Conservation (phyloP, 2,329 filamentous ascomycete genomes). For the Paramyrothecium roridum region DNA sequence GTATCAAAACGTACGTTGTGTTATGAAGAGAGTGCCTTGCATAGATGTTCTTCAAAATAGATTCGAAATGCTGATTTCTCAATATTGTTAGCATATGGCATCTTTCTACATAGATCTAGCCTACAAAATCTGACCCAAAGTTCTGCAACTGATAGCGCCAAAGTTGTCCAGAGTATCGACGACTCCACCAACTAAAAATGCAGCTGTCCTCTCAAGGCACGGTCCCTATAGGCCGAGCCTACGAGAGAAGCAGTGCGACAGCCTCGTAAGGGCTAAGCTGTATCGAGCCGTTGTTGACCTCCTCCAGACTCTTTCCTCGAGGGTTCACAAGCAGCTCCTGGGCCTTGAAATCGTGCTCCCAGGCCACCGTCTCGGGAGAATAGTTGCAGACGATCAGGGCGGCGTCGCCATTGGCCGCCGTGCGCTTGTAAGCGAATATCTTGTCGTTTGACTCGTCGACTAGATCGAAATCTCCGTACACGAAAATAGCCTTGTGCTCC, state of each 20-base stretch:
- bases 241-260: conserved; percentile 27
- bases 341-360: conserved; percentile 22
- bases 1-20: neutral
- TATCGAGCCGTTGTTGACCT: conserved; percentile 21
- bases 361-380: conserved; percentile 24
- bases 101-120: no score
- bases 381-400: conserved; percentile 38
- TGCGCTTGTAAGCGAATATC: conserved; percentile 35
- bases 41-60: no score
- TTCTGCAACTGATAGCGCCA: no score
- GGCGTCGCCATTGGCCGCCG: conserved; percentile 21
- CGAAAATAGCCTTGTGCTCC: conserved; percentile 57
- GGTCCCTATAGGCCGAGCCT: no score
- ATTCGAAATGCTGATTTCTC: conserved; percentile 1
- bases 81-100: conserved; percentile 7
- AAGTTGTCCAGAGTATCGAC: no score
- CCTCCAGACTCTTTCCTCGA: conserved; percentile 20
- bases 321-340: conserved; percentile 31
- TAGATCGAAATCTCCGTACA: conserved; percentile 57
- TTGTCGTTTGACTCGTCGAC: conserved; percentile 31
- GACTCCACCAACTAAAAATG: no score
- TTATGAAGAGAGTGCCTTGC: no score
- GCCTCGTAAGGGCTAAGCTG: conserved; percentile 34
- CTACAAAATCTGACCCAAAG: no score
- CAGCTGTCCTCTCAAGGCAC: no score